A percentile compares a stretch with the other conserved stretches of the same genome.
phyloP scores from a whole-genome alignment of 192 early-diverging fungal genomes.

The Mortierella hygrophila region DNA sequence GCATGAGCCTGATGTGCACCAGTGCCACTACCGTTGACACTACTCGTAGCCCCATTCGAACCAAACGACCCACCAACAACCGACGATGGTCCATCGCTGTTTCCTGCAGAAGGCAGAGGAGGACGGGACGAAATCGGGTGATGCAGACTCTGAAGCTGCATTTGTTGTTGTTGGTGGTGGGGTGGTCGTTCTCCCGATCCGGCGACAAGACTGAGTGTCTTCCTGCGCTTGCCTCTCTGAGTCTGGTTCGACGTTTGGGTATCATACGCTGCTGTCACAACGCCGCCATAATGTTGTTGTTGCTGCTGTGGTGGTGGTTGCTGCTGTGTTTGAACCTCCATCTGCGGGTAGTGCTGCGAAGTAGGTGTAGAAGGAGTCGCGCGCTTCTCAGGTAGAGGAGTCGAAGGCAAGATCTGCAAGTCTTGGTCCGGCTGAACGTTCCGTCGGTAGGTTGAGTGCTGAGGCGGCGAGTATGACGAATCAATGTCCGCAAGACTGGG shows the following conservation, averaged over 20 bases:
- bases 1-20: background rate
- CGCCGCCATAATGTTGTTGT: constrained; percentile 6
- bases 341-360: background rate
- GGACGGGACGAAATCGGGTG: constrained; percentile 26
- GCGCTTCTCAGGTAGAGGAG: constrained; percentile 9
- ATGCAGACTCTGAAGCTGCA: constrained; percentile 35
- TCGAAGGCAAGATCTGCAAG: background rate
- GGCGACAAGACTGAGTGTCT: constrained; percentile 42
- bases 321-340: background rate
- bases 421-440: background rate
- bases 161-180: constrained; percentile 17
- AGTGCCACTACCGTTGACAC: too few relatives aligned
- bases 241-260: constrained; percentile 31
- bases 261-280: constrained; percentile 1
- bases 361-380: constrained; percentile 5
- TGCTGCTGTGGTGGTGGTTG: background rate
- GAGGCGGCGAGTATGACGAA: background rate
- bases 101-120: background rate
- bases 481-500: constrained; percentile 31
- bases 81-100: background rate
- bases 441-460: background rate
- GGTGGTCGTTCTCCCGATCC: constrained; percentile 30
- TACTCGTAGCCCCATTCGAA: background rate
- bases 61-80: background rate
- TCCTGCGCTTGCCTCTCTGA: constrained; percentile 44